Conservation (phyloP, 1,284 basidiomycete species). For the Malassezia sympodialis region DNA sequence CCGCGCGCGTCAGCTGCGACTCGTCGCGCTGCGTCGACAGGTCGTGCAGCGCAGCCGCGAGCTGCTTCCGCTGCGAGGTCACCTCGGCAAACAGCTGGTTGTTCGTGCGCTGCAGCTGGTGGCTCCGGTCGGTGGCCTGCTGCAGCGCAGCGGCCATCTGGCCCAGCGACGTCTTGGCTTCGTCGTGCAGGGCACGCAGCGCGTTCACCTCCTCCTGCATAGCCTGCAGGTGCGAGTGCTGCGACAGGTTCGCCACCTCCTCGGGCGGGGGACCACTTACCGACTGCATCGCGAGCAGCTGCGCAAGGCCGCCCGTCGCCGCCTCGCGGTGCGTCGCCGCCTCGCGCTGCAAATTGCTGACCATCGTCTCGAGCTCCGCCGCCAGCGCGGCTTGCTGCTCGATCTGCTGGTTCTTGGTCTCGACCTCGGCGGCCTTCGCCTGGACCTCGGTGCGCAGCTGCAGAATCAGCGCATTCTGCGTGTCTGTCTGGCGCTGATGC, state of each 20-base stretch:
- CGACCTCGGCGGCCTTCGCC: conserved; percentile 56
- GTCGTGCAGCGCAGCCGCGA: conserved; percentile 64
- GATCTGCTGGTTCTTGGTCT: conserved; percentile 50
- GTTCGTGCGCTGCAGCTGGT: conserved; percentile 62
- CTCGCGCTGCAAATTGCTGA: conserved; percentile 53
- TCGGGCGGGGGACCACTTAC: conserved; percentile 21
- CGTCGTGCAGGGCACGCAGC: conserved; percentile 38
- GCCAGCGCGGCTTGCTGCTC: conserved; percentile 54
- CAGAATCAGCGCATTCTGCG: conserved; percentile 55
- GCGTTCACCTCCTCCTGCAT: conserved; percentile 38
- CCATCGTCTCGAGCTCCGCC: conserved; percentile 63
- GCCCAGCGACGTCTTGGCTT: conserved; percentile 48
- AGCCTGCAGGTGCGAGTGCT: conserved; percentile 32
- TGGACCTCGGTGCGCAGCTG: conserved; percentile 71
- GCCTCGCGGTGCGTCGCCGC: conserved; percentile 39
- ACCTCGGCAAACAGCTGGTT: conserved; percentile 66
- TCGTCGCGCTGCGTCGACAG: conserved; percentile 57
- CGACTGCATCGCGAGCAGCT: conserved; percentile 35
- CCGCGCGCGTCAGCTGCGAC: conserved; percentile 6
- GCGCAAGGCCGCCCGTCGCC: conserved; percentile 32
- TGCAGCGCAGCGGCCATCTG: conserved; percentile 52
- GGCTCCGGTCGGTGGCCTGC: conserved; percentile 60
- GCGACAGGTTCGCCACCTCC: conserved; percentile 18
- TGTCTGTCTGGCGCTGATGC: conserved; percentile 26
- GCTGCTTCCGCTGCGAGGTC: conserved; percentile 64